These are phyloP conservation scores for Quercus aquifolioides DNA, from an alignment of 306 rosid genomes.

Conservation along the genomic window DNA sequence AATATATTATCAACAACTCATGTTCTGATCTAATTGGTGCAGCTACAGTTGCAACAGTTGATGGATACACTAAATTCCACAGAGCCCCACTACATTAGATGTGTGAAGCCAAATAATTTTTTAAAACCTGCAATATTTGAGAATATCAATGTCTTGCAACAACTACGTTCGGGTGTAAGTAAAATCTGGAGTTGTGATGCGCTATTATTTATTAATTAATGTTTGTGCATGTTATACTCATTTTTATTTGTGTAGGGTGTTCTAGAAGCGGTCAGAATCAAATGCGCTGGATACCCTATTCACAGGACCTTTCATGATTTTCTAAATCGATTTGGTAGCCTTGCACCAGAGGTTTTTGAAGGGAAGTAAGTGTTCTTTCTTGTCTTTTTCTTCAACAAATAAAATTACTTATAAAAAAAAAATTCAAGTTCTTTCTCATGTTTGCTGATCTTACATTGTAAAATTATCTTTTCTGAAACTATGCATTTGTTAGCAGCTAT, in stretches of 20 bases:
- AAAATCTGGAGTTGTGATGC: constrained; percentile 24
- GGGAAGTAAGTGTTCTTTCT: constrained; percentile 53
- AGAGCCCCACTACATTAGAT: constrained; percentile 92
- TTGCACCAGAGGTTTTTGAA: constrained; percentile 74
- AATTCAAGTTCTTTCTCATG: constrained; percentile 14
- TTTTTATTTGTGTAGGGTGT: constrained; percentile 72
- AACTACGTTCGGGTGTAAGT: constrained; percentile 88
- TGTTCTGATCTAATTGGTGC: constrained; percentile 39
- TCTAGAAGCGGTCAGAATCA: constrained; percentile 91
- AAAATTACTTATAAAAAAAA: too few species aligned
- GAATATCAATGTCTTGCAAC: constrained; percentile 68
- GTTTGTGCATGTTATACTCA: constrained; percentile 28
- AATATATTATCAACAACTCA: constrained; percentile 9
- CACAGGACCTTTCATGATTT: constrained; percentile 66
- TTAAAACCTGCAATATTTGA: constrained; percentile 67
- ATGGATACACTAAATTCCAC: constrained; percentile 78
- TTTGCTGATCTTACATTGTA: constrained; percentile 21
- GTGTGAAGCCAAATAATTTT: constrained; percentile 79
- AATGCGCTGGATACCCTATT: constrained; percentile 94
- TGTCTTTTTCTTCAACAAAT: too few species aligned
- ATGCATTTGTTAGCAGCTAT: constrained; percentile 47
- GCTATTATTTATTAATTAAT: constrained; percentile 14
- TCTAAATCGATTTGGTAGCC: constrained; percentile 54
- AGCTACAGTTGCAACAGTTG: constrained; percentile 92
- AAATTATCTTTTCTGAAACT: constrained; percentile 22